phyloP scores from a whole-genome alignment of 1,284 basidiomycete species.

The Naganishia liquefaciens region DNA sequence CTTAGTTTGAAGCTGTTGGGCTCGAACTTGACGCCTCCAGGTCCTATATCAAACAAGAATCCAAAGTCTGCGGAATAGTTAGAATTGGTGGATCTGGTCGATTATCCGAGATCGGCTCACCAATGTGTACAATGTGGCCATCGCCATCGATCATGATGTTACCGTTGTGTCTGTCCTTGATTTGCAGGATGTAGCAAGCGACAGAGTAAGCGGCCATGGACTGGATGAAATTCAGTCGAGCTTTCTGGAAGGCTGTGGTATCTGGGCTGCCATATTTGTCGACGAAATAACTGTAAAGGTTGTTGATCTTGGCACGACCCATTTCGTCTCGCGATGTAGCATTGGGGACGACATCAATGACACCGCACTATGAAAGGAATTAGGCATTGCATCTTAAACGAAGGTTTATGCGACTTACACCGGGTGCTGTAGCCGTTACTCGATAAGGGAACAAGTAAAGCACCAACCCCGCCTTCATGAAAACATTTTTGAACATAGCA shows the following conservation, averaged over 20 bases:
- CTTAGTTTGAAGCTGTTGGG: conserved; percentile 97
- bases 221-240: conserved; percentile 94
- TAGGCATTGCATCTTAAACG: neutral
- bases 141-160: conserved; percentile 99
- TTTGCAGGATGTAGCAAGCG: conserved; percentile 96
- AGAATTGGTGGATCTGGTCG: conserved; percentile 12
- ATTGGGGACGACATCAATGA: conserved; percentile 98
- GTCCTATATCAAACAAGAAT: conserved; percentile 26
- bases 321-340: conserved; percentile 98
- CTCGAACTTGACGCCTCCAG: conserved; percentile 92
- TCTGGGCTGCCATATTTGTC: conserved; percentile 90
- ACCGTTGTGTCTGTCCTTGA: conserved; percentile 96
- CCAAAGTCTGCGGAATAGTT: conserved; percentile 33
- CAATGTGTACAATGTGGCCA: conserved; percentile 93
- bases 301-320: conserved; percentile 97
- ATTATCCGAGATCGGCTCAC: conserved; percentile 98
- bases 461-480: conserved; percentile 78
- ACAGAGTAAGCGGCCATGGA: conserved; percentile 99
- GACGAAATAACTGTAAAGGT: conserved; percentile 91
- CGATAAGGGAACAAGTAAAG: conserved; percentile 95
- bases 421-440: conserved; percentile 94
- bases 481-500: conserved; percentile 99
- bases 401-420: conserved; percentile 62
- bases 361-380: conserved; percentile 71
- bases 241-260: conserved; percentile 85